Base-by-base conservation (phyloP, 345 rosid species). In the Salix arbutifolia region DNA sequence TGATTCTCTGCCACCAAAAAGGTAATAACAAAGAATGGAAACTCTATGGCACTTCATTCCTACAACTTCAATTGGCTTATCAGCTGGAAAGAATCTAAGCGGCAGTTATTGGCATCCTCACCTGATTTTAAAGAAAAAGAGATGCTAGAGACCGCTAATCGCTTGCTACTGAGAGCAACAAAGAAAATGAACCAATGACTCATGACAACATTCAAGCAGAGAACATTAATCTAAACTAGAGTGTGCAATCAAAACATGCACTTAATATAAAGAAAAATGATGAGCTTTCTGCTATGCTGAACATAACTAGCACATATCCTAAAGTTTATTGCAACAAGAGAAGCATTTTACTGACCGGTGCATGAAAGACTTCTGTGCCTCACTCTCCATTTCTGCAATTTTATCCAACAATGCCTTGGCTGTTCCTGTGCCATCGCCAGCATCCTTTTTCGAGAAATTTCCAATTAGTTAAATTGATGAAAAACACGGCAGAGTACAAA, bases 361-460 rank as follows among this genome's bases (percentile, higher is more conserved):
- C 99, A 96, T 93, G 83, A 96, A 96, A 74, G 98, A 93, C 85
- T 96, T 93, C 80, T 96, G 98, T 44, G 99, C 99, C 83, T 96
- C 97, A 75, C 89, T 86, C 84, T 96, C 99, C 94, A 85, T 53
- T 69, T 82, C 84, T 64, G 91, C 90, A 80, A 93, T 93, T 88
- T 70, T 93, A 72, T 87, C 92, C 84, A 96, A 85, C 86, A 93
- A 86, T 67, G 50, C 79, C 82, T 85, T 93, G 48, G 97, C 94
- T n/a, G 93, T 96, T 71, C 94, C 97, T 77, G 80, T 87, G 16
- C 97, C 97, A 84, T 92, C 94, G 79, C 89, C 89, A 83, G 86
- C 80, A 85, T 87, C 92, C 99, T 93, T 81, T 28, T 71, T 70
- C 70, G 35, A 83, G 72, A 83, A 74, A 79, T 64, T 26, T 53